Evolutionary conservation across 495 filamentous ascomycete genomes (phyloP).

Genomic region (Neurospora terricola): DNA sequence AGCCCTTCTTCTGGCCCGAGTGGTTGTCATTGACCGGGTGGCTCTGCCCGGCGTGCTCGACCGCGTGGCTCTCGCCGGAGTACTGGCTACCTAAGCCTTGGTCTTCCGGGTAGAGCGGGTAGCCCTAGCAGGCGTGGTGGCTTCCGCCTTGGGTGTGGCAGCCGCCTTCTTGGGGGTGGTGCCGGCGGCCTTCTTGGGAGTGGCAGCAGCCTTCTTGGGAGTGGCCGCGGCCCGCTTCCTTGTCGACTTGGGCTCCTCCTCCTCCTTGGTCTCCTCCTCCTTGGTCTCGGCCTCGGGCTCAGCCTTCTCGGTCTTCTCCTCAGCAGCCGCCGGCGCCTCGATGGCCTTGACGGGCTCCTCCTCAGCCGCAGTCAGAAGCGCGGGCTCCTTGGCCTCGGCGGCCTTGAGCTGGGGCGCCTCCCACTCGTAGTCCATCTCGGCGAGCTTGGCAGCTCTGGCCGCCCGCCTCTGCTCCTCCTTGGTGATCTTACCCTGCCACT

Average conservation of each 20-base stretch:
- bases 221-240: constrained; percentile 1
- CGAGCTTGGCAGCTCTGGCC: constrained; percentile 60
- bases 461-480: constrained; percentile 59
- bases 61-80: background rate
- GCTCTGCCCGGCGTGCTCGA: background rate
- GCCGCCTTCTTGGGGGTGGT: background rate
- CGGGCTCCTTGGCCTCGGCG: constrained; percentile 32
- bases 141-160: background rate
- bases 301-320: constrained; percentile 6
- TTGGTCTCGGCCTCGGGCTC: constrained; percentile 1
- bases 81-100: background rate
- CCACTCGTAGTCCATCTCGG: constrained; percentile 77
- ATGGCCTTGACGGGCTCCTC: constrained; percentile 21
- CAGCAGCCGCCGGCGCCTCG: constrained; percentile 14
- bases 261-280: constrained; percentile 6
- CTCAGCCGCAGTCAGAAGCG: constrained; percentile 28
- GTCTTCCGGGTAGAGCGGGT: background rate
- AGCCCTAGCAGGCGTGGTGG: background rate
- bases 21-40: background rate
- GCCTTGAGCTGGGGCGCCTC: constrained; percentile 62
- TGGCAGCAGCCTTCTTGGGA: background rate
- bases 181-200: background rate
- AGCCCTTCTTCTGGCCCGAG: background rate
- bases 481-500: constrained; percentile 64
- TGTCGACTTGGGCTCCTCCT: constrained; percentile 10